A percentile compares a stretch with the other conserved stretches of the same genome.
These are phyloP conservation scores for Puya raimondii DNA, from an alignment of 176 grass and related monocot species.

Conservation along the genomic window DNA sequence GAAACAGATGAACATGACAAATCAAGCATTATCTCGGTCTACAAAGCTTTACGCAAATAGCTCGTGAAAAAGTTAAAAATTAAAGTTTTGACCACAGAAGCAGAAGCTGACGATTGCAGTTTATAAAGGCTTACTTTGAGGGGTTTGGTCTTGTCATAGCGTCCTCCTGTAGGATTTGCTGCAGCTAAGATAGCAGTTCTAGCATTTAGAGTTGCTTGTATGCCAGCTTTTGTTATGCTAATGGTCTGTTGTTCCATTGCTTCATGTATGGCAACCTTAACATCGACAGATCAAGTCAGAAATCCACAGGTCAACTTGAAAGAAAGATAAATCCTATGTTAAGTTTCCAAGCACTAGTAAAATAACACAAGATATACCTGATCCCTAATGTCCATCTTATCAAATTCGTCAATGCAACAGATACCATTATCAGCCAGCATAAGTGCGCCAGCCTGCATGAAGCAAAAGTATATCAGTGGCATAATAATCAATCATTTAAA, in stretches of 20 bases:
- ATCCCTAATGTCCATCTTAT: constrained; percentile 98
- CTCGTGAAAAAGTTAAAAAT: too few species aligned
- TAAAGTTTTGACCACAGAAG: background rate
- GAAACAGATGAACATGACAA: background rate
- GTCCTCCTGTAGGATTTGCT: constrained; percentile 90
- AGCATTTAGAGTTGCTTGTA: constrained; percentile 96
- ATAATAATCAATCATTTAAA: constrained; percentile 15
- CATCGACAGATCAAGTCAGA: constrained; percentile 20
- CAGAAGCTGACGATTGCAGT: background rate
- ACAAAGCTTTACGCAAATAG: too few species aligned
- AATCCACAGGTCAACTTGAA: constrained; percentile 3
- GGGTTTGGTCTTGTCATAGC: constrained; percentile 92
- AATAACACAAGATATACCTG: constrained; percentile 36
- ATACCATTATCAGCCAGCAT: constrained; percentile 98
- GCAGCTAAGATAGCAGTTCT: constrained; percentile 94
- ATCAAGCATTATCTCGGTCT: background rate
- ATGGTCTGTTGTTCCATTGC: constrained; percentile 99
- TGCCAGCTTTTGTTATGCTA: constrained; percentile 99
- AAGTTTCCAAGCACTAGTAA: background rate
- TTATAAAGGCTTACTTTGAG: constrained; percentile 52
- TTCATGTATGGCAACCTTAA: constrained; percentile 98
- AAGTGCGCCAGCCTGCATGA: constrained; percentile 80
- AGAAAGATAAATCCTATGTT: background rate
- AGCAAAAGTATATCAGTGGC: constrained; percentile 6
- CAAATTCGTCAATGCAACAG: constrained; percentile 99